Evolutionary conservation across 371 early-diverging fungal species (phyloP), one percentile per base, ranked within the genome.

Genomic region (Entomophthora muscae): DNA sequence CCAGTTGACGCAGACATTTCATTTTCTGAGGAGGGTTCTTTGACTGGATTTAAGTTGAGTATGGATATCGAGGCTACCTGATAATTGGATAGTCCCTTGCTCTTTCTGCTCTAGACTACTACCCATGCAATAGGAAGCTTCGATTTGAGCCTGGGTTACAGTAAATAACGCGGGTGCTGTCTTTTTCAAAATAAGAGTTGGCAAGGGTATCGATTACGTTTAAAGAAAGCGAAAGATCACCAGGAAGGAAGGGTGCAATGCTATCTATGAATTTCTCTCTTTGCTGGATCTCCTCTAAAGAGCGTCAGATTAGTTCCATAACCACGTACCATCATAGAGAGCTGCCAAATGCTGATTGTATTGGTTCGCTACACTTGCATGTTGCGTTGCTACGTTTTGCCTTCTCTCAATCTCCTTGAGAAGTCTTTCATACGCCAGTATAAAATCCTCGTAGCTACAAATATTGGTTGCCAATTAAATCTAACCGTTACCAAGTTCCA

Each of bases 381-480:
- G 24, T 13, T 58, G 17, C 5, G 10, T 3, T 30, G 24, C 59
- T 22, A 22, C 22, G 7, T 32, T 58, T 22, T 58, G 24, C 30
- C 59, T 3, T 22, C 59, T 58, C 22, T 58, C 59, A 7, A 28
- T 21, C 22, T 58, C 59, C 21, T 28, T 10, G 10, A 28, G 21
- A 13, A 58, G 28, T 27, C 26, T 23, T 13, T 13, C 7, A 31
- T 58, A 58, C 3, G 59, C 59, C 30, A 21, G 22, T 21, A 58
- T 58, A 31, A 58, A 58, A 21, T 31, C 59, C 21, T 58, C 28
- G 22, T 58, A 58, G 31, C 59, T 58, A 58, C 7, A 32, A 30
- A 30, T 21, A 58, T 27, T 7, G 7, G 21, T 28, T 22, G 21
- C 31, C 24, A 27, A 27, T 22, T 30, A 24, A 58, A 58, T 13